Evolutionary conservation across 2,329 filamentous ascomycete genomes (phyloP).

Genomic region (Raffaelea deltoideospora): DNA sequence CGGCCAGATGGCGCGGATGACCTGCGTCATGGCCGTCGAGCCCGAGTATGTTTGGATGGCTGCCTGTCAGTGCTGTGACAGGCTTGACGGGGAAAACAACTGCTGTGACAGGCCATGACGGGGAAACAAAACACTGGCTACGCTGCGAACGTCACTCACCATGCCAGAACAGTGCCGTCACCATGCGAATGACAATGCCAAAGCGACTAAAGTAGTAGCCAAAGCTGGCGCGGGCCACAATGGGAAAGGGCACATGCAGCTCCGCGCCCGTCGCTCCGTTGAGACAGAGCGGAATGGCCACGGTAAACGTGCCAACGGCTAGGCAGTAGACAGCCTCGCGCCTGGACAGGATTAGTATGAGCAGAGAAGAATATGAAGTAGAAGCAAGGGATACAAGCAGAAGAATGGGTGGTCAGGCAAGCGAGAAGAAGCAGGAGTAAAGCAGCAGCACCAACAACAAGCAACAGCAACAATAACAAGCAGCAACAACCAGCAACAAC

Average conservation of each 20-base stretch:
- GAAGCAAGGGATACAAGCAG: no score
- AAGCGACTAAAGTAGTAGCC: constrained; percentile 16
- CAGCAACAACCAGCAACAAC: no score
- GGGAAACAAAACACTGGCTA: no score
- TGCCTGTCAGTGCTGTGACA: no score
- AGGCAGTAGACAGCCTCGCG: constrained; percentile 34
- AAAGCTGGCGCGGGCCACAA: constrained; percentile 13
- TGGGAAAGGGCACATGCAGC: constrained; percentile 28
- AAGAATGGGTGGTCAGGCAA: background rate
- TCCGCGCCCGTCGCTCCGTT: constrained; percentile 28
- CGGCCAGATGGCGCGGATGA: constrained; percentile 24
- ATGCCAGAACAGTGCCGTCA: constrained; percentile 19
- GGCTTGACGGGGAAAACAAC: no score
- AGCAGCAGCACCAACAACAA: no score
- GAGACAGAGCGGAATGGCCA: constrained; percentile 33
- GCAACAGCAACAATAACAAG: no score
- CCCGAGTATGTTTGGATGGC: constrained; percentile 19
- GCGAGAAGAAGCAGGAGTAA: background rate
- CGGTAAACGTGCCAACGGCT: constrained; percentile 31
- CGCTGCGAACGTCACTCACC: no score
- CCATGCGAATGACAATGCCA: constrained; percentile 15
- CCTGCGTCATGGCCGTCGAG: constrained; percentile 15
- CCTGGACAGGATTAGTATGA: constrained; percentile 28
- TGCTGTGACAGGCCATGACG: no score
- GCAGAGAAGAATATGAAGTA: background rate